Conservation (phyloP, 2,329 filamentous ascomycete species). For the Rhynchosporium agropyri region DNA sequence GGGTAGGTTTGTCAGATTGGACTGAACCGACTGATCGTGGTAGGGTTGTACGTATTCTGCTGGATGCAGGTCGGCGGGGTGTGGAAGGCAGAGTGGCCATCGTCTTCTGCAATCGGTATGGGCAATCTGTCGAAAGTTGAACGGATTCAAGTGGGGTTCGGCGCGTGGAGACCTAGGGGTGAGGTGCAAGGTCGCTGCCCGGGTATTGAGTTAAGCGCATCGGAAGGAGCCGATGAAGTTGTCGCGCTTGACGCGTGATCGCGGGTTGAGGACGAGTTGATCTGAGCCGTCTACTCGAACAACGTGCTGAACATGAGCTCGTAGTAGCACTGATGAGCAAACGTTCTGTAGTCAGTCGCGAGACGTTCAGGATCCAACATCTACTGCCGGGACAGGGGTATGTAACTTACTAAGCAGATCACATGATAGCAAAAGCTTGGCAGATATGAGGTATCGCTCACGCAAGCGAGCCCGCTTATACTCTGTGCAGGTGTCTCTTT, state of each 20-base stretch:
- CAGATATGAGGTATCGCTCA: too few relatives aligned
- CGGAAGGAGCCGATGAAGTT: constrained; percentile 18
- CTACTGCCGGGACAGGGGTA: too few relatives aligned
- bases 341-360: constrained; percentile 3
- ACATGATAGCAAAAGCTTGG: too few relatives aligned
- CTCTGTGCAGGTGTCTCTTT: too few relatives aligned
- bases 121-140: constrained; percentile 15
- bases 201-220: constrained; percentile 31
- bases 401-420: too few relatives aligned
- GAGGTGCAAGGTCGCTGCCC: constrained; percentile 30
- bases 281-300: constrained; percentile 1
- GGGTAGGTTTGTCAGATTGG: constrained; percentile 35
- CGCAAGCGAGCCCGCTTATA: too few relatives aligned
- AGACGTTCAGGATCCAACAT: not conserved
- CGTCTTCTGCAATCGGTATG: constrained; percentile 17
- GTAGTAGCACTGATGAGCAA: constrained; percentile 7
- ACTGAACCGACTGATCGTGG: constrained; percentile 35
- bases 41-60: constrained; percentile 34
- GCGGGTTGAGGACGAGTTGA: not conserved
- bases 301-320: constrained; percentile 9
- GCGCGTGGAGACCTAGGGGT: constrained; percentile 30
- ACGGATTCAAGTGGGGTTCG: constrained; percentile 23
- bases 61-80: constrained; percentile 37
- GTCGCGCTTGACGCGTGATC: constrained; percentile 25
- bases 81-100: constrained; percentile 37